Evolutionary conservation across 2,329 filamentous ascomycete species (phyloP), one percentile per base, ranked within the genome.

Genomic region (Nemania abortiva): DNA sequence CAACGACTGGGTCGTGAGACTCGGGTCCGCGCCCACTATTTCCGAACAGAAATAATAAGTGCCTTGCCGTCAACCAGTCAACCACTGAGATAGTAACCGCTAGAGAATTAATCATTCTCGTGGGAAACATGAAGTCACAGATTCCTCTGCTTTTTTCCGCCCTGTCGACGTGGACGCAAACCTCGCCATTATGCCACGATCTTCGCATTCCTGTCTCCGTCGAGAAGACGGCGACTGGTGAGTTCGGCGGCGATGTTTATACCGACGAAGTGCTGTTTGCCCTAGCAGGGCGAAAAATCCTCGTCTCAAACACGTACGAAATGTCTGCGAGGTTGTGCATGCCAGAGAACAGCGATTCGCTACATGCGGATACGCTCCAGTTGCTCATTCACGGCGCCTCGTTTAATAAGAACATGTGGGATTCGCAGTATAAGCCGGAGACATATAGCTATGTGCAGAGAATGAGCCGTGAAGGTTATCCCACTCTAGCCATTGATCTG

Each of bases 401-500:
- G 27, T 75, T 74, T 37, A 74, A 70, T 53, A 74, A 75, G 65
- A 57, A 58, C 47, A 75, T 74, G 70, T 73, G 70, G 73, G 71
- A 74, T 59, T 60, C 70, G 18, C 65, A 70, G 24, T 73, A 74
- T 42, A 54, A 72, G 53, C 72, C 73, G 4, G 73, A 74, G 58
- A 74, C 47, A 39, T 74, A 75, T 56, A 73, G 66, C 49, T 75
- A 69, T 60, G 63, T 66, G 22, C 47, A 65, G n/a, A 53, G 58
- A 18, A 73, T 73, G 70, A 71, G 22, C 27, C 47, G 49, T 7
- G 72, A 69, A 34, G 72, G 71, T 9, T 74, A 72, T 59, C 62
- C 72, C 3, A 74, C 73, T 6, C 47, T 75, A 22, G 73, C 72
- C 1, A 45, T 75, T 42, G 71, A 75, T 56, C 63, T 73, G 13